Evolutionary conservation across 495 filamentous ascomycete genomes (phyloP), one percentile per base, ranked within the genome.

Genomic region (Achaetomiella virescens): DNA sequence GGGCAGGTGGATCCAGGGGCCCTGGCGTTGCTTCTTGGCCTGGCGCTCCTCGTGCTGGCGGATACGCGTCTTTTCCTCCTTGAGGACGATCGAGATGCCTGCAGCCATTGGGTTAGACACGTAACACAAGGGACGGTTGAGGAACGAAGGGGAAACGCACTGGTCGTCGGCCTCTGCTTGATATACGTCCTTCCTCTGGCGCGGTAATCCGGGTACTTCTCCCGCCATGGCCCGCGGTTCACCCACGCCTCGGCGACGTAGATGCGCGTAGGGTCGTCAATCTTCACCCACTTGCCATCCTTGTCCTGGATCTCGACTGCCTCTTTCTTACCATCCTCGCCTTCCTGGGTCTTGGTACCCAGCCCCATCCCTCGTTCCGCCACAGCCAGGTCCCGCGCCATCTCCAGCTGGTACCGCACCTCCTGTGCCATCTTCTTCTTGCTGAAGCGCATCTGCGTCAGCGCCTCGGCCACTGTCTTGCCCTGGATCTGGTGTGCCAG

Each of bases 191-290:
- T 67, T 12, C 89, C 89, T 56, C 86, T 75, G 0, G 89, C 89
- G 54, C 89, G 81, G 66, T 84, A 84, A 55, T 86, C 83, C 4
- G 74, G 63, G 5, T 72, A 72, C 20, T 40, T 57, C 2, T 73
- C 79, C 63, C 84, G 85, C 24, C 20, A 52, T 0, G 74, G 69
- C 2, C 91, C 88, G 56, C 85, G 84, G 55, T 86, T 87, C 21
- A 96, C 90, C 91, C 91, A 98, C 8, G 91, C 89, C 73, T 97
- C 80, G 52, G 85, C 83, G 57, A 98, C 79, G 70, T 96, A 98
- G 55, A 97, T 86, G 41, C 75, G 75, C 29, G 84, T 85, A 15
- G 82, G 82, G 66, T 96, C 86, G 43, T 62, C 64, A 33, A 95
- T 79, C 41, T 74, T 75, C 60, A 88, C 70, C 66, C 76, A 79